Evolutionary conservation across 2,329 filamentous ascomycete genomes (phyloP), one percentile per base, ranked within the genome.

Genomic region (Diplocarpon mali): DNA sequence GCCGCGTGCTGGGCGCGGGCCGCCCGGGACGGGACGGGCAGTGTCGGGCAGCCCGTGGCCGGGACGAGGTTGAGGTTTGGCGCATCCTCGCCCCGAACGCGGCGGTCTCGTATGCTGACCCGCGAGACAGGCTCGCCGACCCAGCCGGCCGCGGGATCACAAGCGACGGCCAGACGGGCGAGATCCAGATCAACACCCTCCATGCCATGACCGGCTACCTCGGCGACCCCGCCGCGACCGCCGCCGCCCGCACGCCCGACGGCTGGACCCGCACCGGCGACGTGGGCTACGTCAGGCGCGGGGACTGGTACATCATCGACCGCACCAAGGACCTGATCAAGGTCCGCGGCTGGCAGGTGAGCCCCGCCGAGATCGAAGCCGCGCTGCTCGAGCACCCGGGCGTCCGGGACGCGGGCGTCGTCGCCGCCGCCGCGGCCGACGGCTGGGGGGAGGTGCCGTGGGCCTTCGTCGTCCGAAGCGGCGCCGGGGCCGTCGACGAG

Each of bases 341-440:
- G 57, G 67, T 70, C 9, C 60, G 65, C 52, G 66, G 66, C 40
- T 71, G 67, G 66, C 68, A 70, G 59, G 68, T 70, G 1, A 61
- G 67, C 2, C 69, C 69, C 0, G 64, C 68, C 2, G 69, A 72
- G 48, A 51, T 72, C n/a, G 69, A 72, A 52, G 60, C 57, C 0
- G 57, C 67, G 4, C 61, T 72, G 1, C 58, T 70, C 5, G 61
- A 64, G 35, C 67, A 71, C 51, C 65, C 66, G 1, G 57, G 53
- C 1, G 66, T 72, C 44, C 48, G 53, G 24, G 69, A 72, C 49
- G 69, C 62, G 5, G 69, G 67, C 5, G 68, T 72, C 2, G 66
- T 66, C 7, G 69, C 69, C 2, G 62, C 69, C 17, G 58, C 60
- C 3, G 59, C 58, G 14, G 60, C 62, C 42, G 58, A 57, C 12